Conservation (phyloP, 2,329 filamentous ascomycete genomes). For the Paraphoma sp. region DNA sequence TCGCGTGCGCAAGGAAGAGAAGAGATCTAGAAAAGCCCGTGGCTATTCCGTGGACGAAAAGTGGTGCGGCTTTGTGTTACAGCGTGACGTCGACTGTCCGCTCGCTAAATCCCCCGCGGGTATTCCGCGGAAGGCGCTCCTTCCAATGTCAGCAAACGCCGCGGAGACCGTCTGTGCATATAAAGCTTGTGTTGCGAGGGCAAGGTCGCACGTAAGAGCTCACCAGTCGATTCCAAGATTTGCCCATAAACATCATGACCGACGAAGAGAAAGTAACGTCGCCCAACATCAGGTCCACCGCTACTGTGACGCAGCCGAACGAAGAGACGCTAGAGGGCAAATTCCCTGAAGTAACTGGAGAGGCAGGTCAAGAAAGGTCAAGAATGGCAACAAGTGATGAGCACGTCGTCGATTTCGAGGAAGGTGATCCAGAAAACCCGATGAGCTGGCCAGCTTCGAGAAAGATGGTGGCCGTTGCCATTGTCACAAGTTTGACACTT, state of each 20-base stretch:
- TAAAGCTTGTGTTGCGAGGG: background rate
- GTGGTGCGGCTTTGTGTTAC: background rate
- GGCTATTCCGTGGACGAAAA: background rate
- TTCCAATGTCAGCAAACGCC: background rate
- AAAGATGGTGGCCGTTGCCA: background rate
- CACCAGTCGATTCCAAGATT: background rate
- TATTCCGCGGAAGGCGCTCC: background rate
- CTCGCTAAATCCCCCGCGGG: background rate
- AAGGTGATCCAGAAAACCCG: slow-evolving; percentile 26
- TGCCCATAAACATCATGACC: background rate
- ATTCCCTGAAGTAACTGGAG: no score
- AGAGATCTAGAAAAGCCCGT: background rate
- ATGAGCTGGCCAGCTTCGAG: slow-evolving; percentile 11
- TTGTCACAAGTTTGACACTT: slow-evolving; percentile 9
- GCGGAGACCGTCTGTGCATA: background rate
- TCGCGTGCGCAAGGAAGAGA: background rate
- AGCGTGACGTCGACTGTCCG: no score
- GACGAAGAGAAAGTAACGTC: background rate
- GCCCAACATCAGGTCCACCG: background rate
- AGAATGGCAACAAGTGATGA: slow-evolving; percentile 37
- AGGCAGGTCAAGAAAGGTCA: no score
- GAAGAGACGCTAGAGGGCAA: no score
- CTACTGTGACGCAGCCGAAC: background rate
- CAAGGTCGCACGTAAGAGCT: no score
- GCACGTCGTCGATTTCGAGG: slow-evolving; percentile 64